Evolutionary conservation across 495 filamentous ascomycete genomes (phyloP).

Genomic region (Aspergillus bertholletiae): DNA sequence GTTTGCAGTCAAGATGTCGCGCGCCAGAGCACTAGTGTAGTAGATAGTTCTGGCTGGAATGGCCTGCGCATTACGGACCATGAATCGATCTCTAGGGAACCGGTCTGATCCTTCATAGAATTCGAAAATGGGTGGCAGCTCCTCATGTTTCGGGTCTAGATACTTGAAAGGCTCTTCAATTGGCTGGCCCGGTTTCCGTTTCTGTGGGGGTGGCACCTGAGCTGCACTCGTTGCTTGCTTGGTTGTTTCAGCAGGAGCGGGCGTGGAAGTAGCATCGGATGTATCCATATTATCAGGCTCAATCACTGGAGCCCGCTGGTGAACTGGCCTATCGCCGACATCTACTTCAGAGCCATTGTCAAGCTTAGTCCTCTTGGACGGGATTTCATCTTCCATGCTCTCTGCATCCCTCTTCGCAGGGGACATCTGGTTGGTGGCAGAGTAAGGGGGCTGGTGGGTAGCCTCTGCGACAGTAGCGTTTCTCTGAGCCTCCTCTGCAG

Average conservation of each 20-base stretch:
- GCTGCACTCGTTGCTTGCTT: conserved; percentile 10
- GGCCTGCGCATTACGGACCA: conserved; percentile 88
- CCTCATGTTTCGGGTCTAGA: conserved; percentile 64
- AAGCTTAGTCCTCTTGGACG: conserved; percentile 44
- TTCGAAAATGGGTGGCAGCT: conserved; percentile 66
- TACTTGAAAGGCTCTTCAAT: conserved; percentile 93
- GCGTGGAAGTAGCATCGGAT: conserved; percentile 22
- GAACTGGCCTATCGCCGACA: conserved; percentile 48
- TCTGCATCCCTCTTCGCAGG: conserved; percentile 38
- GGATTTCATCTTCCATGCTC: conserved; percentile 38
- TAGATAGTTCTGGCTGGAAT: conserved; percentile 86
- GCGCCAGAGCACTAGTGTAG: conserved; percentile 83
- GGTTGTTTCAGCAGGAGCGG: conserved; percentile 18
- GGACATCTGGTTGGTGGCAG: conserved; percentile 28
- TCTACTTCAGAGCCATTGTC: conserved; percentile 43
- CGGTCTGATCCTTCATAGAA: conserved; percentile 80
- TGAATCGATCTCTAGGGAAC: conserved; percentile 87
- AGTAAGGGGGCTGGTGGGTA: conserved; percentile 37
- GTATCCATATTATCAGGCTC: conserved; percentile 39
- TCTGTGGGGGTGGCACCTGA: conserved; percentile 28
- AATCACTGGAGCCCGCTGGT: conserved; percentile 40
- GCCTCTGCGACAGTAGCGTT: conserved; percentile 42
- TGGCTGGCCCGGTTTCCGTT: conserved; percentile 47
- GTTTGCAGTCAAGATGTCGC: conserved; percentile 76
- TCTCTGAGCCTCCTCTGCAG: conserved; percentile 36